Evolutionary conservation across 805 yeast species (phyloP).

Genomic region (Ogataea trehaloabstinens): DNA sequence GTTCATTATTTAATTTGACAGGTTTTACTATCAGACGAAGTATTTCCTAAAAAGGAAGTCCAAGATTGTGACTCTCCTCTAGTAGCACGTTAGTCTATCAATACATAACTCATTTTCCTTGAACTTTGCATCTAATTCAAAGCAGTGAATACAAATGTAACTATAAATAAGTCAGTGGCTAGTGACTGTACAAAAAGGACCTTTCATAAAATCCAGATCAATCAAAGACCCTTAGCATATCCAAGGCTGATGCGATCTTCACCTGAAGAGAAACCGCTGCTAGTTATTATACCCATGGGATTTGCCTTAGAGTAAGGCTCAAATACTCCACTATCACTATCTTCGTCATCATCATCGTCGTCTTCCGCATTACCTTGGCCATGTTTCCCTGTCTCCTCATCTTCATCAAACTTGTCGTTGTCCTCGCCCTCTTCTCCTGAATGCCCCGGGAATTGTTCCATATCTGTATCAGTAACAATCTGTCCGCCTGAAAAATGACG

Average conservation of each 20-base stretch:
- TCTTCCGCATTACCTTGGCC: too few species aligned
- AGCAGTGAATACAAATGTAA: too few species aligned
- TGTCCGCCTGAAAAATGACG: constrained; percentile 6
- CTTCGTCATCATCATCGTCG: constrained; percentile 3
- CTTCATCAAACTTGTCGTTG: constrained; percentile 1
- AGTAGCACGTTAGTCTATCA: too few species aligned
- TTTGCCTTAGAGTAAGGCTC: constrained; percentile 18
- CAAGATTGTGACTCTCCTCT: too few species aligned
- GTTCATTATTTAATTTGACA: background rate
- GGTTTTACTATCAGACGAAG: background rate
- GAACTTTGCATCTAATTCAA: too few species aligned
- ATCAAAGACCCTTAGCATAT: background rate
- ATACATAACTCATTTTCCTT: too few species aligned
- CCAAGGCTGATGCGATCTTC: background rate
- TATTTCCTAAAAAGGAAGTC: background rate
- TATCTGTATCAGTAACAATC: constrained; percentile 15
- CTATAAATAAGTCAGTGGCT: too few species aligned
- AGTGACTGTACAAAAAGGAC: too few species aligned
- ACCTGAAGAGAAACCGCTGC: background rate
- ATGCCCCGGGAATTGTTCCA: constrained; percentile 22
- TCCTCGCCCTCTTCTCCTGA: constrained; percentile 18
- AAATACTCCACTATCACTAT: constrained; percentile 16
- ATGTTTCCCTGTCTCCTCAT: constrained; percentile 1
- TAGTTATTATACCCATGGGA: constrained; percentile 25
- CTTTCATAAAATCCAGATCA: too few species aligned